Evolutionary conservation across 2,329 filamentous ascomycete genomes (phyloP).

Genomic region (Curvularia lunata): DNA sequence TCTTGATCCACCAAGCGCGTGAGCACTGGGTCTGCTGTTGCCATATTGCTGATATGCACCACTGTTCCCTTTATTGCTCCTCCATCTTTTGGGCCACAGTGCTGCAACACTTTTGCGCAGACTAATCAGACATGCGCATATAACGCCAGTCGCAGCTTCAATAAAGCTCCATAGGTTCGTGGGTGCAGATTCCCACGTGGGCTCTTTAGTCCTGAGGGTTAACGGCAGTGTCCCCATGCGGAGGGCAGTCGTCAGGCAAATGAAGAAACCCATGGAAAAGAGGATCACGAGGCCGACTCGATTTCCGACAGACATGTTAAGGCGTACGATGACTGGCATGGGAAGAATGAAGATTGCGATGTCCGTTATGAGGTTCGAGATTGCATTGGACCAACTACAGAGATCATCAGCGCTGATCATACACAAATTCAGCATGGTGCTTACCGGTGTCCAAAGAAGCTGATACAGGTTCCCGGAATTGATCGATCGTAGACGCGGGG

Average conservation of each 20-base stretch:
- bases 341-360: constrained; percentile 32
- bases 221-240: constrained; percentile 36
- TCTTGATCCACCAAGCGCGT: not conserved
- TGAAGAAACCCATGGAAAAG: constrained; percentile 38
- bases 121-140: constrained; percentile 38
- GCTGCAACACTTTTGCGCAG: constrained; percentile 23
- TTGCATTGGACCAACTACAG: constrained; percentile 29
- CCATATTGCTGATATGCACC: constrained; percentile 14
- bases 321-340: constrained; percentile 26
- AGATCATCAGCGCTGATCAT: not conserved
- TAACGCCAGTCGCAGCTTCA: constrained; percentile 35
- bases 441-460: constrained; percentile 32
- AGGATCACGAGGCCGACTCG: constrained; percentile 29
- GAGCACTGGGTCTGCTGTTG: not conserved
- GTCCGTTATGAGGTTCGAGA: constrained; percentile 30
- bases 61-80: constrained; percentile 14
- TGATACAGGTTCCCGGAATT: constrained; percentile 29
- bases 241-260: constrained; percentile 33
- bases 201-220: constrained; percentile 25
- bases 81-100: constrained; percentile 26
- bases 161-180: constrained; percentile 40
- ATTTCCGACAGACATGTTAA: constrained; percentile 31
- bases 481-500: constrained; percentile 21
- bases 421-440: constrained; percentile 1
- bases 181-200: constrained; percentile 33